Base-by-base conservation (phyloP, 1,284 basidiomycete species). In the Agroathelia rolfsii region DNA sequence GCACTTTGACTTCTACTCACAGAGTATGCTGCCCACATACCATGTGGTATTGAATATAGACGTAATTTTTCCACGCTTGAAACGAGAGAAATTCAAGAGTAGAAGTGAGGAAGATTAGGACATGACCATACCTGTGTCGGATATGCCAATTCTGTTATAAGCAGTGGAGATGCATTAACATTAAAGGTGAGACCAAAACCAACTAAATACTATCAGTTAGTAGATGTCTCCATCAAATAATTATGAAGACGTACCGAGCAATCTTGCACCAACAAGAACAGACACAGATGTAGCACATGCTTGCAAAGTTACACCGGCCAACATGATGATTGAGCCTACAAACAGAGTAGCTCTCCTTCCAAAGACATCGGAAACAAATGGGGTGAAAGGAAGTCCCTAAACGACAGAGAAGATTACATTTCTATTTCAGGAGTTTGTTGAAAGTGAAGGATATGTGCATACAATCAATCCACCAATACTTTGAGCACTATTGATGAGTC, bases 111-210 rank as follows among this genome's bases (percentile, higher is more conserved):
- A 13, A 17, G 11, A 11, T 26, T 35, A 14, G 25, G 31, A 15
- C 10, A n/a, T 9, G 24, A 26, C 21, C 59, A 39, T 40, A 72
- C 72, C 46, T 78, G 76, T 7, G 76, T 78, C 15, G 76, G 81
- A 56, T 82, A 82, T 5, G 78, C 68, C 7, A 83, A 55, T 53
- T 84, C 81, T 25, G 76, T 71, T 34, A 82, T 66, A 20, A 82
- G 58, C 26, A 80, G 53, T 3, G 78, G 78, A 1, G 70, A 69
- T 6, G 75, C 68, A 42, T 73, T 79, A 27, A 66, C 53, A 33
- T 69, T 70, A 45, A 79, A 73, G 2, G 69, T 61, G 12, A 78
- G 60, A n/a, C 77, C 77, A 41, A 75, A 60, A 1, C 77, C 77
- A 39, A 78, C 76, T 78, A 40, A 24, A 19, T 28, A 22, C 24